Evolutionary conservation across 192 early-diverging fungal genomes (phyloP).

Genomic region (Oehlia diaphana): DNA sequence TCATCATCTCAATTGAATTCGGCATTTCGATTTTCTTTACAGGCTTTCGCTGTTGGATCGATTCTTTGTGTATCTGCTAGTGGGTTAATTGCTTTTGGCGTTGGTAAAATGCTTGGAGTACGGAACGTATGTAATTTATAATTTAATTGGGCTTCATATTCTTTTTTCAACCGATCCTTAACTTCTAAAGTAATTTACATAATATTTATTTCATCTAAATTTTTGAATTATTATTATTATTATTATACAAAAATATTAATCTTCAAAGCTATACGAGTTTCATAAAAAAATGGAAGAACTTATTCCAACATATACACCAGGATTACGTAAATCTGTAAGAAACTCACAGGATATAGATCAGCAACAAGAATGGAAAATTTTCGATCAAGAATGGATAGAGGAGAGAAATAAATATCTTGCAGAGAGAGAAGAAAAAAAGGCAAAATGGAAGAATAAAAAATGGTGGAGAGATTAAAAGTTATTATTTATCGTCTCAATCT

Average conservation of each 20-base stretch:
- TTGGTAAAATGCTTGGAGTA: conserved; percentile 7
- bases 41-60: conserved; percentile 6
- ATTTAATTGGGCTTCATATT: not conserved
- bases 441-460: not conserved
- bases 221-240: not conserved
- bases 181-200: too few relatives aligned
- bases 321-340: conserved; percentile 1
- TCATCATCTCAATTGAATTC: not conserved
- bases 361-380: not conserved
- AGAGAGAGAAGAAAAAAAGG: not conserved
- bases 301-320: not conserved
- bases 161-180: too few relatives aligned
- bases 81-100: conserved; percentile 1
- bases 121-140: not conserved
- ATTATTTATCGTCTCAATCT: conserved; percentile 63
- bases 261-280: not conserved
- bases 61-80: conserved; percentile 14
- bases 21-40: not conserved
- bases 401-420: not conserved
- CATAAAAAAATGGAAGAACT: conserved; percentile 15
- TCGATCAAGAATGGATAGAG: not conserved
- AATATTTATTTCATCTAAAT: too few relatives aligned
- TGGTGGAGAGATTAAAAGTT: conserved; percentile 2
- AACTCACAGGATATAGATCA: not conserved
- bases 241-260: not conserved